Conservation (phyloP, 2,329 filamentous ascomycete species). For the Clarireedia monteithiana region DNA sequence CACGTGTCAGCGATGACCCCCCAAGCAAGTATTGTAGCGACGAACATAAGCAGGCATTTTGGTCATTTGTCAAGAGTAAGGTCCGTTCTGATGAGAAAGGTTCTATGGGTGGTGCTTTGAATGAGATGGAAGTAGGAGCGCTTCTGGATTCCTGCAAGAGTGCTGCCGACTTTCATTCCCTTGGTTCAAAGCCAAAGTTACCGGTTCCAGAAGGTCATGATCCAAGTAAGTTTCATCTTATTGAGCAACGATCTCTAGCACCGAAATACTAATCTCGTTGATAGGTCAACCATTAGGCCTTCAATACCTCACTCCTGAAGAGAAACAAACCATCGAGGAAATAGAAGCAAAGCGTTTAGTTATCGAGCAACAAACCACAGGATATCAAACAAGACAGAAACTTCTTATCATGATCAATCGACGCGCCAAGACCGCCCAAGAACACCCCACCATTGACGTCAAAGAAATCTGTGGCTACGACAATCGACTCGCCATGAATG, state of each 20-base stretch:
- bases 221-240: constrained; percentile 17
- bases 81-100: constrained; percentile 18
- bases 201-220: constrained; percentile 20
- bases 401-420: constrained; percentile 23
- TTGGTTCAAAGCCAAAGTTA: constrained; percentile 25
- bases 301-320: constrained; percentile 23
- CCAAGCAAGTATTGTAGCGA: constrained; percentile 29
- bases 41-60: constrained; percentile 21
- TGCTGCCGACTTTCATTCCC: constrained; percentile 17
- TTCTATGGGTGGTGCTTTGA: constrained; percentile 26
- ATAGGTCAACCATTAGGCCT: constrained; percentile 21
- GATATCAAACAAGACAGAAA: constrained; percentile 16
- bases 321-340: constrained; percentile 16
- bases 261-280: not conserved
- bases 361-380: constrained; percentile 16
- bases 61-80: constrained; percentile 13
- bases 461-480: constrained; percentile 28
- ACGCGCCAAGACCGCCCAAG: constrained; percentile 17
- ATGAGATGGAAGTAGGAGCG: constrained; percentile 17
- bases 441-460: constrained; percentile 16
- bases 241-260: not conserved
- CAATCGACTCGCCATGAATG: constrained; percentile 25
- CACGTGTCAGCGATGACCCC: constrained; percentile 21
- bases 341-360: constrained; percentile 16
- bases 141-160: constrained; percentile 16